Percentiles rank a stretch among this genome's conserved stretches.
Conservation (phyloP, 2,329 filamentous ascomycete species). For the Cadophora sp. region DNA sequence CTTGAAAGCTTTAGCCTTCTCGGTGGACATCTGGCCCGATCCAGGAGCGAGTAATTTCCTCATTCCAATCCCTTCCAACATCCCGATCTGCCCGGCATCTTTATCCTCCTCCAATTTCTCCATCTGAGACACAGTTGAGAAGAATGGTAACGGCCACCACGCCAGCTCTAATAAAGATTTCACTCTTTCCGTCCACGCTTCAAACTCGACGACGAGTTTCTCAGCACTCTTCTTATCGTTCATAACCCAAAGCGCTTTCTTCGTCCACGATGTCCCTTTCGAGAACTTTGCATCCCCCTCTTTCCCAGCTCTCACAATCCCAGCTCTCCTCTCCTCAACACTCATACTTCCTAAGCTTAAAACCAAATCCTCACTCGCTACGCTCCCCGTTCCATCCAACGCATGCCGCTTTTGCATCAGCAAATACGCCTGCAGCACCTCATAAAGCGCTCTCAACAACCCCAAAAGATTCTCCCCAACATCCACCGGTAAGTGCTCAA, state of each 20-base stretch:
- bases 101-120: not conserved
- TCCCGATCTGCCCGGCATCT: not conserved
- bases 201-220: not conserved
- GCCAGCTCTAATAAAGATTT: not conserved
- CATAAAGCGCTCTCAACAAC: conserved; percentile 1
- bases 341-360: not conserved
- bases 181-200: conserved; percentile 3
- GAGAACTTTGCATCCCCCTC: not conserved
- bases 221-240: conserved; percentile 11
- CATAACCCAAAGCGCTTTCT: conserved; percentile 5
- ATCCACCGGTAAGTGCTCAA: not conserved
- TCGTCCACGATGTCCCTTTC: not conserved
- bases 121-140: conserved; percentile 8
- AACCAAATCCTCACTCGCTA: not conserved
- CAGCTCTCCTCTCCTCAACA: not conserved
- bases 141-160: conserved; percentile 6
- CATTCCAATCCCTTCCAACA: not conserved
- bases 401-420: not conserved
- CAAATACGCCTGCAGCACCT: conserved; percentile 1
- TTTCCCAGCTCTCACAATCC: not conserved
- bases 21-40: not conserved
- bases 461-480: conserved; percentile 2
- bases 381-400: not conserved
- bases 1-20: not conserved
- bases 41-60: conserved; percentile 1